Conservation (phyloP, 2,329 filamentous ascomycete genomes). For the Thyridium curvatum region DNA sequence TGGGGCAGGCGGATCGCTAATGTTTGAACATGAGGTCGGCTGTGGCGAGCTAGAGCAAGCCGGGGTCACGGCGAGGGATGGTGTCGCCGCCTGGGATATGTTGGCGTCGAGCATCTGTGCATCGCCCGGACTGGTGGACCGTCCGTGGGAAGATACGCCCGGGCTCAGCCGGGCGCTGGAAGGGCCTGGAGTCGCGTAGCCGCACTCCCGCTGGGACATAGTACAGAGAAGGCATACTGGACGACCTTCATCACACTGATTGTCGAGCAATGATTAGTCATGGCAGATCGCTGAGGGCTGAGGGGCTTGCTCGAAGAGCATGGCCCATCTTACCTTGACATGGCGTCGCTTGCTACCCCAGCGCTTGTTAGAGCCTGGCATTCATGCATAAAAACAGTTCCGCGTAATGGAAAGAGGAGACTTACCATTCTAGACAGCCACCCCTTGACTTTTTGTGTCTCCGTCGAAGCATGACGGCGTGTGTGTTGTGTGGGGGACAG, state of each 20-base stretch:
- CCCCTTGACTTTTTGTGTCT: slow-evolving; percentile 24
- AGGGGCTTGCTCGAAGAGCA: neutral
- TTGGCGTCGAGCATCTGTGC: neutral
- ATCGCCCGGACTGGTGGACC: slow-evolving; percentile 1
- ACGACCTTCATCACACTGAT: slow-evolving; percentile 20
- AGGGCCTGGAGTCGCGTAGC: slow-evolving; percentile 10
- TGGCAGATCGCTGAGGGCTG: slow-evolving; percentile 1
- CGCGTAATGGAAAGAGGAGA: neutral
- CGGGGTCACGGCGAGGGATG: neutral
- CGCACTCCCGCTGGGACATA: slow-evolving; percentile 18
- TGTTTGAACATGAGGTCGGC: neutral
- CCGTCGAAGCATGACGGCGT: slow-evolving; percentile 12
- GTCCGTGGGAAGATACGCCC: slow-evolving; percentile 3
- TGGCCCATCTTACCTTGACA: slow-evolving; percentile 16
- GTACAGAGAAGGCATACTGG: slow-evolving; percentile 18
- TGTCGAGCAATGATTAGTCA: neutral
- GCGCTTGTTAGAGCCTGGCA: slow-evolving; percentile 2
- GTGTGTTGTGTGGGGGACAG: neutral
- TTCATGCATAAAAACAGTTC: no score
- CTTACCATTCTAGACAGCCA: slow-evolving; percentile 21
- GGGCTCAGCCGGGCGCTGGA: neutral
- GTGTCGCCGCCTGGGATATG: neutral
- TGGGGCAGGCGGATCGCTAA: neutral
- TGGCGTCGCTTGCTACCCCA: slow-evolving; percentile 19
- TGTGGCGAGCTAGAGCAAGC: neutral